These are phyloP conservation scores for Hanseniaspora uvarum DNA, from an alignment of 1,139 yeast genomes.

Conservation along the genomic window DNA sequence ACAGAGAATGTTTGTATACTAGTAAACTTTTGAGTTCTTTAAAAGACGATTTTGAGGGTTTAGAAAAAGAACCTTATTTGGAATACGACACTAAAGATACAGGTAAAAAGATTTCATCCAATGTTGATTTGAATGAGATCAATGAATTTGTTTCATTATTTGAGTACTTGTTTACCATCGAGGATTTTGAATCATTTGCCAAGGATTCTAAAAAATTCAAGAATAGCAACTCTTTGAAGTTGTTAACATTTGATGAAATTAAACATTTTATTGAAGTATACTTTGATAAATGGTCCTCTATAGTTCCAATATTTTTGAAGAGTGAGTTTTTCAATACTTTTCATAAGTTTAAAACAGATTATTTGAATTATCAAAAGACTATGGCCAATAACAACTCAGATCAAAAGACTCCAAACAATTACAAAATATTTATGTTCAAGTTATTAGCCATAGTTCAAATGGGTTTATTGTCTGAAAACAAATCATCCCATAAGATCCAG, in stretches of 20 bases:
- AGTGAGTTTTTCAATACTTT: constrained; percentile 54
- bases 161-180: constrained; percentile 22
- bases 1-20: constrained; percentile 56
- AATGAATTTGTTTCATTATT: constrained; percentile 26
- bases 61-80: constrained; percentile 34
- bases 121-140: constrained; percentile 26
- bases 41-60: constrained; percentile 48
- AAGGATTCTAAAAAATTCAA: neutral
- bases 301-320: constrained; percentile 60
- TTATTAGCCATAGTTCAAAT: constrained; percentile 49
- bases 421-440: constrained; percentile 45
- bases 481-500: constrained; percentile 40
- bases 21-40: constrained; percentile 61
- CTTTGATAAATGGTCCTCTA: constrained; percentile 70
- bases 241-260: constrained; percentile 23
- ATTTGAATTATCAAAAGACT: constrained; percentile 29
- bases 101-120: constrained; percentile 16
- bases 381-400: neutral
- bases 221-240: neutral
- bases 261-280: constrained; percentile 35
- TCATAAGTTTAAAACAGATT: constrained; percentile 37
- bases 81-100: constrained; percentile 39
- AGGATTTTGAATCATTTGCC: constrained; percentile 17
- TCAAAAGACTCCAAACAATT: constrained; percentile 21
- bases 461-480: constrained; percentile 38